A percentile compares a stretch with the other conserved stretches of the same genome.
Conservation (phyloP, 345 rosid genomes). For the Jatropha curcas region DNA sequence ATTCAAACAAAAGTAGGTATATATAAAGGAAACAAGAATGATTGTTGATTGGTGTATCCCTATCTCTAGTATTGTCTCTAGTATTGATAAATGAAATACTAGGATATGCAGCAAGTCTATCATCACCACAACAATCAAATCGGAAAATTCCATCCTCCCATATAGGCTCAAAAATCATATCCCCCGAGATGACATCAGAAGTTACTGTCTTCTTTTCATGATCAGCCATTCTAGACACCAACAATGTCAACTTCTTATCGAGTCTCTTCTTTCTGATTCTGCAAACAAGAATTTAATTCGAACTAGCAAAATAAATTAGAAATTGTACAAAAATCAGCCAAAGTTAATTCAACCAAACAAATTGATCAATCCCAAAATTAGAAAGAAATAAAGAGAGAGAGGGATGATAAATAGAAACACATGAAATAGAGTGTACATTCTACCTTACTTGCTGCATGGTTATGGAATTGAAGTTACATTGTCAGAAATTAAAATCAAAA, state of each 20-base stretch:
- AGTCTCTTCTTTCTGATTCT: slow-evolving; percentile 42
- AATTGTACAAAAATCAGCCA: too few relatives aligned
- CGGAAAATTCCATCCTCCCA: slow-evolving; percentile 75
- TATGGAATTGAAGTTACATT: not conserved
- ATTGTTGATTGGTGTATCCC: slow-evolving; percentile 51
- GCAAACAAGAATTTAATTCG: slow-evolving; percentile 24
- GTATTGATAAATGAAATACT: slow-evolving; percentile 63
- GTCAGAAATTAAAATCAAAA: not conserved
- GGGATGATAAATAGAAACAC: too few relatives aligned
- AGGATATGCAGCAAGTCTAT: slow-evolving; percentile 60
- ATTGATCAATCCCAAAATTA: too few relatives aligned
- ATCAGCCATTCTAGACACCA: slow-evolving; percentile 42
- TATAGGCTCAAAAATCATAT: slow-evolving; percentile 71
- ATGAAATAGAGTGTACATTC: too few relatives aligned
- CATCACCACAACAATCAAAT: slow-evolving; percentile 61
- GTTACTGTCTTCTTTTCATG: slow-evolving; percentile 33
- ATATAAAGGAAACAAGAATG: slow-evolving; percentile 47
- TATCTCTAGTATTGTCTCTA: slow-evolving; percentile 43
- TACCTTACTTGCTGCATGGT: not conserved
- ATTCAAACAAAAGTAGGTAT: slow-evolving; percentile 50
- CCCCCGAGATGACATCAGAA: slow-evolving; percentile 32
- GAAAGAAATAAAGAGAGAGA: too few relatives aligned
- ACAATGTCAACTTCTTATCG: slow-evolving; percentile 7
- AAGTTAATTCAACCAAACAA: too few relatives aligned
- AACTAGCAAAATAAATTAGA: not conserved